phyloP scores from a whole-genome alignment of 768 basidiomycete genomes.

The Tulasnella sp. region DNA sequence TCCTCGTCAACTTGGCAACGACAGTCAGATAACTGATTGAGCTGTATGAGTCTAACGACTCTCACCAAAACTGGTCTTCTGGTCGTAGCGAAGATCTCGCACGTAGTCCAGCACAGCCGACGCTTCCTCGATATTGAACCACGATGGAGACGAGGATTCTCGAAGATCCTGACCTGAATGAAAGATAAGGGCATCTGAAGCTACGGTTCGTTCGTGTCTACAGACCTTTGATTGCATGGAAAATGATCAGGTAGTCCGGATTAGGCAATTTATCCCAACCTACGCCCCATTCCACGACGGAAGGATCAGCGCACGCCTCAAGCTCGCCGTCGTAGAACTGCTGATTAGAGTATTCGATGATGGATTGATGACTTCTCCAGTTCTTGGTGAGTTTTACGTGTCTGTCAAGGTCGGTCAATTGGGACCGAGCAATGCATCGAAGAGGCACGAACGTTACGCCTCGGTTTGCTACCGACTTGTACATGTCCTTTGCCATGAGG shows the following conservation, averaged over 20 bases:
- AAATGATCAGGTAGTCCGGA: constrained; percentile 21
- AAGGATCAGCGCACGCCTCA: constrained; percentile 50
- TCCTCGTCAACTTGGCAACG: constrained; percentile 38
- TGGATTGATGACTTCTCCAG: constrained; percentile 64
- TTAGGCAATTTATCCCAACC: constrained; percentile 8
- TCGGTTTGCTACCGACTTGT: constrained; percentile 36
- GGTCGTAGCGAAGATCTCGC: background rate
- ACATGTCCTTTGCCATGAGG: constrained; percentile 53
- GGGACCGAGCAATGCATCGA: no score
- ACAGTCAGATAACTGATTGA: background rate
- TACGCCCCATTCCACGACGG: background rate
- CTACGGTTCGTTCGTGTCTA: background rate
- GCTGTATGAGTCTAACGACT: background rate
- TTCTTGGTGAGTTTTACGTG: constrained; percentile 66
- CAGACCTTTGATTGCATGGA: constrained; percentile 21
- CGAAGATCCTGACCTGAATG: constrained; percentile 53
- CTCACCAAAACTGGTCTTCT: background rate
- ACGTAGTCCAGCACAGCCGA: constrained; percentile 7
- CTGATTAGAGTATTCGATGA: constrained; percentile 64
- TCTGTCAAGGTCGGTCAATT: constrained; percentile 43
- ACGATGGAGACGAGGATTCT: constrained; percentile 68
- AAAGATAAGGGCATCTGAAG: no score
- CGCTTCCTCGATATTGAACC: constrained; percentile 55
- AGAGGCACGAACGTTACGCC: background rate
- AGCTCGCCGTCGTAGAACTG: constrained; percentile 63